Conservation (phyloP, 139 green algal species). For the Eudorina sp. region DNA sequence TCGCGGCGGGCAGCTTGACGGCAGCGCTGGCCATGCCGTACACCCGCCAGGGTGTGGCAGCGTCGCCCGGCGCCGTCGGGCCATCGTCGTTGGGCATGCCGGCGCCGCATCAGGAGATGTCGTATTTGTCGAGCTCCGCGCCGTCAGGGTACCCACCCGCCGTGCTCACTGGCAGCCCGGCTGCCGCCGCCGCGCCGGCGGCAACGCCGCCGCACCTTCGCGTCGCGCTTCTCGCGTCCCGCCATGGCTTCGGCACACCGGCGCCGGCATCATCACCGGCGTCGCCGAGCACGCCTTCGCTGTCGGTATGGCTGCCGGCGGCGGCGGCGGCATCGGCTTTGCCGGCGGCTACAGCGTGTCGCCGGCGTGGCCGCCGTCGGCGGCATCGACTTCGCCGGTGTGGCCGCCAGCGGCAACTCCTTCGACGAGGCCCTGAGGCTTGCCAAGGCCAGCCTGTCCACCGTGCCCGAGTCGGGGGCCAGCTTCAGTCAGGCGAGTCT, state of each 20-base stretch:
- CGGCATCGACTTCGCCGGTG: no score
- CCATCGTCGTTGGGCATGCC: not conserved
- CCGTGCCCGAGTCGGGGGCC: constrained; percentile 17
- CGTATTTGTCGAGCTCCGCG: constrained; percentile 6
- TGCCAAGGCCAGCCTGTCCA: constrained; percentile 2
- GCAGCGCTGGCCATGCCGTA: not conserved
- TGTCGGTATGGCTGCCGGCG: not conserved
- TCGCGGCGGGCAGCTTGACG: not conserved
- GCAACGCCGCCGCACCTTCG: not conserved
- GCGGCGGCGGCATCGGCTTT: no score
- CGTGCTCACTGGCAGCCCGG: not conserved
- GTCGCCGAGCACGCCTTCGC: not conserved
- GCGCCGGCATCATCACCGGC: not conserved
- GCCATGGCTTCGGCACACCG: not conserved
- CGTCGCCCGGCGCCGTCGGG: not conserved
- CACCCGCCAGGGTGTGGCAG: not conserved
- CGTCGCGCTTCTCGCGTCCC: not conserved
- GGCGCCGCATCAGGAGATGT: not conserved
- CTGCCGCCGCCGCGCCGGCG: not conserved
- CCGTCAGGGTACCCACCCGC: not conserved
- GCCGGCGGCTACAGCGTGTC: no score
- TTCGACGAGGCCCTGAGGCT: constrained; percentile 16
- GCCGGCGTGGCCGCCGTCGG: no score
- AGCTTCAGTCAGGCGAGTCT: constrained; percentile 1
- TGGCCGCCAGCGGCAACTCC: not conserved